Conservation (phyloP, 129 eudicot species). For the Ambrosia trifida region DNA sequence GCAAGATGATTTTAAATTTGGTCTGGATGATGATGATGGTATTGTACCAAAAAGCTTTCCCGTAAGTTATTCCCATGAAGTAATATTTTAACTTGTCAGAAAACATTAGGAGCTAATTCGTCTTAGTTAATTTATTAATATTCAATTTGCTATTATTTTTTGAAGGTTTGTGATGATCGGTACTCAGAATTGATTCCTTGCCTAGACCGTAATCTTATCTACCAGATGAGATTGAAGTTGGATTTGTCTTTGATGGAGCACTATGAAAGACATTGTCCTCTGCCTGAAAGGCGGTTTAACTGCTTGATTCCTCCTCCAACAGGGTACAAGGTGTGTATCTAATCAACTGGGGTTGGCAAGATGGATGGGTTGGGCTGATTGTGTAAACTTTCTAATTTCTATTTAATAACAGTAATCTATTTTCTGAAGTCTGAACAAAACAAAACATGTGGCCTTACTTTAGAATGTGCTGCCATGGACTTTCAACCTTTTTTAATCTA, state of each 20-base stretch:
- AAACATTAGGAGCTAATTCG: background rate
- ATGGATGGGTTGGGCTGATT: background rate
- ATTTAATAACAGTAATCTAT: background rate
- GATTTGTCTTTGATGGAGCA: constrained; percentile 98
- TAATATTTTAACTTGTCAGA: background rate
- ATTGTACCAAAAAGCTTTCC: constrained; percentile 77
- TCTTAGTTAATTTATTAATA: constrained; percentile 1
- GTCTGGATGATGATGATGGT: constrained; percentile 76
- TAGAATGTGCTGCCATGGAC: background rate
- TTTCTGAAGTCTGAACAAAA: background rate
- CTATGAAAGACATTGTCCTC: constrained; percentile 98
- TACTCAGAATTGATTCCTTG: constrained; percentile 95
- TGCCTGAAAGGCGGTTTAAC: constrained; percentile 90
- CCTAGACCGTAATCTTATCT: constrained; percentile 91
- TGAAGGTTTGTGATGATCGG: constrained; percentile 96
- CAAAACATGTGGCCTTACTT: background rate
- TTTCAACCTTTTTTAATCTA: background rate
- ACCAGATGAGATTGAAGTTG: constrained; percentile 90
- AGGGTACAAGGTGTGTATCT: constrained; percentile 76
- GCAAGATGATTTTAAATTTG: constrained; percentile 70
- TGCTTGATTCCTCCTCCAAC: constrained; percentile 99
- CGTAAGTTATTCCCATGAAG: constrained; percentile 40
- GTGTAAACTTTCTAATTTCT: background rate
- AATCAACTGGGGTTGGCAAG: background rate
- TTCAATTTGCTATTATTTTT: constrained; percentile 12